A percentile compares a stretch with the other conserved stretches of the same genome.
Conservation (phyloP, 2,329 filamentous ascomycete genomes). For the Exophiala aquamarina region DNA sequence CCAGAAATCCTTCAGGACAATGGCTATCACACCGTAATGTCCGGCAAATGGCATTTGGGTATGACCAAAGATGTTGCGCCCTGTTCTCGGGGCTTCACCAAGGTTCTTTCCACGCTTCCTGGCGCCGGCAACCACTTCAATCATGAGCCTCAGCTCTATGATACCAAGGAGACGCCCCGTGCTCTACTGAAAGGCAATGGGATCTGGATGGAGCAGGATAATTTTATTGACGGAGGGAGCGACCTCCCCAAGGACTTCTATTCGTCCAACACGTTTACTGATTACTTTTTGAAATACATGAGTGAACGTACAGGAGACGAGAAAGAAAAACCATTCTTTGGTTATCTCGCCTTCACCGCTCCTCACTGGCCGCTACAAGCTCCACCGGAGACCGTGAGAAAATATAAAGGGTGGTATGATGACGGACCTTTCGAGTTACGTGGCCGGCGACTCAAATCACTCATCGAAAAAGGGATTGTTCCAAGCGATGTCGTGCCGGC, state of each 20-base stretch:
- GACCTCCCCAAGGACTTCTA: slow-evolving; percentile 7
- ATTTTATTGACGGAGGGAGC: background rate
- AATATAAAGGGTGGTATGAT: slow-evolving; percentile 61
- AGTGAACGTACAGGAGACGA: slow-evolving; percentile 12
- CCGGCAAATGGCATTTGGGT: slow-evolving; percentile 44
- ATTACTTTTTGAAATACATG: slow-evolving; percentile 3
- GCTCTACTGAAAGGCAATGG: no score
- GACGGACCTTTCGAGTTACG: slow-evolving; percentile 61
- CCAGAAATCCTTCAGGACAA: slow-evolving; percentile 34
- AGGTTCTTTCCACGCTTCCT: no score
- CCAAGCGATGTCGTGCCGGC: no score
- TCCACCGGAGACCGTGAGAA: slow-evolving; percentile 53
- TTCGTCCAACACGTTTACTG: slow-evolving; percentile 1
- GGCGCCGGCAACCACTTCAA: no score
- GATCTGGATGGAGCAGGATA: no score
- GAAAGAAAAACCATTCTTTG: slow-evolving; percentile 11
- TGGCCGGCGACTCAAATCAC: slow-evolving; percentile 56
- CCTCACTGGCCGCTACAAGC: slow-evolving; percentile 65
- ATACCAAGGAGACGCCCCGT: no score
- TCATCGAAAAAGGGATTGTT: slow-evolving; percentile 53
- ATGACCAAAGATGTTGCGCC: slow-evolving; percentile 27
- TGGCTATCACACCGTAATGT: slow-evolving; percentile 36
- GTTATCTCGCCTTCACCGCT: slow-evolving; percentile 53
- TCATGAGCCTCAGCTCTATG: no score
- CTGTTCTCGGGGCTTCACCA: no score